These are phyloP conservation scores for Dothidotthia symphoricarpi DNA, from an alignment of 2,329 filamentous ascomycete genomes.

Conservation along the genomic window DNA sequence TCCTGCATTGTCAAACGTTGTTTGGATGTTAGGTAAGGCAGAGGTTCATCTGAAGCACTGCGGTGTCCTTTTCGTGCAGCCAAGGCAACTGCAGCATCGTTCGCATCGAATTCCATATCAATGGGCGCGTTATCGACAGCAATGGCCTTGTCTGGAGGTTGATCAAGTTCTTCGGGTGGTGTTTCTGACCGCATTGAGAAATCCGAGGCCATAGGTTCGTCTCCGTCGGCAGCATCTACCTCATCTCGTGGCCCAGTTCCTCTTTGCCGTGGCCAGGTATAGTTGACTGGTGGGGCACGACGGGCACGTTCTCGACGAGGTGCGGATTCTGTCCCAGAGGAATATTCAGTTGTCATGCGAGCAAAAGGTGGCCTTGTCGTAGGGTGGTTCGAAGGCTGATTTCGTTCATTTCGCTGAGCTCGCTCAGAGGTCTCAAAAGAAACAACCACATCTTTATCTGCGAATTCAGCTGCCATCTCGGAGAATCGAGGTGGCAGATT, in stretches of 20 bases:
- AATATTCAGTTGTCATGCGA: slow-evolving; percentile 11
- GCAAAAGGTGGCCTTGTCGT: neutral
- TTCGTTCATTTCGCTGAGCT: too few species aligned
- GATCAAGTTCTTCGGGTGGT: slow-evolving; percentile 10
- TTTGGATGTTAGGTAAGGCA: slow-evolving; percentile 30
- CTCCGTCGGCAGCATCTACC: slow-evolving; percentile 4
- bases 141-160: slow-evolving; percentile 11
- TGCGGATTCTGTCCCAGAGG: slow-evolving; percentile 19
- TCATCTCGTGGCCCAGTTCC: slow-evolving; percentile 3
- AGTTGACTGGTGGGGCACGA: slow-evolving; percentile 28
- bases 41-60: neutral
- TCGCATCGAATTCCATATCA: slow-evolving; percentile 15
- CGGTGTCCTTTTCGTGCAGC: neutral
- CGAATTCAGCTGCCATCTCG: too few species aligned
- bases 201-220: neutral
- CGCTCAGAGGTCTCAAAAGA: too few species aligned
- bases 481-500: slow-evolving; percentile 26
- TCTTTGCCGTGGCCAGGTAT: slow-evolving; percentile 25
- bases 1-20: slow-evolving; percentile 21
- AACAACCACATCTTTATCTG: too few species aligned
- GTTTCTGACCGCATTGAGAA: slow-evolving; percentile 10
- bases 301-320: slow-evolving; percentile 17
- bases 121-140: slow-evolving; percentile 19
- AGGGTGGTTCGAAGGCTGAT: neutral
- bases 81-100: slow-evolving; percentile 24